These are phyloP conservation scores for Tanozyma kutaoensis DNA, from an alignment of 805 yeast genomes.

Conservation along the genomic window DNA sequence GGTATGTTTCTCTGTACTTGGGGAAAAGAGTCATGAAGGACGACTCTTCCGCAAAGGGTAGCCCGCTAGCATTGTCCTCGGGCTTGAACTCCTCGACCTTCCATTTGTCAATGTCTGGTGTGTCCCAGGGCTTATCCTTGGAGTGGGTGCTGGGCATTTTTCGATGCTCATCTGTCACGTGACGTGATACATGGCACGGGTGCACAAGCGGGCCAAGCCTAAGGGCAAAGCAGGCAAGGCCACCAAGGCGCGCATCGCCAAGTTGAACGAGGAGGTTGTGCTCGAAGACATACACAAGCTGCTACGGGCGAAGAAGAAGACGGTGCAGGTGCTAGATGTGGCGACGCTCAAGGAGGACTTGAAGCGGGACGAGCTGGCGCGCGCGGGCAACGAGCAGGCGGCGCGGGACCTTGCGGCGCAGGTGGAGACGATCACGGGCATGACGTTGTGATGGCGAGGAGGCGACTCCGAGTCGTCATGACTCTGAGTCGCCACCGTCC, in stretches of 20 bases:
- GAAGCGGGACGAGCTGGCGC: constrained; percentile 19
- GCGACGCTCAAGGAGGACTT: constrained; percentile 23
- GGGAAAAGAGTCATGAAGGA: constrained; percentile 93
- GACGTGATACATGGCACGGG: constrained; percentile 1
- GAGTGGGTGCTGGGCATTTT: constrained; percentile 85
- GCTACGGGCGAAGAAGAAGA: constrained; percentile 3
- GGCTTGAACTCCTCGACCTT: constrained; percentile 74
- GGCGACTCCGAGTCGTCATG: no score
- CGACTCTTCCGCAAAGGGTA: constrained; percentile 89
- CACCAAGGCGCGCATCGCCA: constrained; percentile 18
- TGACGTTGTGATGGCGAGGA: constrained; percentile 22
- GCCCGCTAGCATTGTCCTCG: constrained; percentile 79
- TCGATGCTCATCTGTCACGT: background rate
- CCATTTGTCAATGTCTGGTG: constrained; percentile 93
- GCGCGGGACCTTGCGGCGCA: constrained; percentile 32
- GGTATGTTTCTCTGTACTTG: constrained; percentile 85
- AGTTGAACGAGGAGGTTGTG: constrained; percentile 15
- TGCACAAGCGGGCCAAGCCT: constrained; percentile 5
- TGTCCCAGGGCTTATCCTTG: constrained; percentile 96
- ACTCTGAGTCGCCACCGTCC: no score
- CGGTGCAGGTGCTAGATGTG: constrained; percentile 20
- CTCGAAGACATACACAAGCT: constrained; percentile 9
- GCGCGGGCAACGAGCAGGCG: constrained; percentile 14
- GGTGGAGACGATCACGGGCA: constrained; percentile 33
- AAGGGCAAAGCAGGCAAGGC: constrained; percentile 18